These are phyloP conservation scores for Phylloporus sp. DNA, from an alignment of 768 basidiomycete genomes.

Conservation along the genomic window DNA sequence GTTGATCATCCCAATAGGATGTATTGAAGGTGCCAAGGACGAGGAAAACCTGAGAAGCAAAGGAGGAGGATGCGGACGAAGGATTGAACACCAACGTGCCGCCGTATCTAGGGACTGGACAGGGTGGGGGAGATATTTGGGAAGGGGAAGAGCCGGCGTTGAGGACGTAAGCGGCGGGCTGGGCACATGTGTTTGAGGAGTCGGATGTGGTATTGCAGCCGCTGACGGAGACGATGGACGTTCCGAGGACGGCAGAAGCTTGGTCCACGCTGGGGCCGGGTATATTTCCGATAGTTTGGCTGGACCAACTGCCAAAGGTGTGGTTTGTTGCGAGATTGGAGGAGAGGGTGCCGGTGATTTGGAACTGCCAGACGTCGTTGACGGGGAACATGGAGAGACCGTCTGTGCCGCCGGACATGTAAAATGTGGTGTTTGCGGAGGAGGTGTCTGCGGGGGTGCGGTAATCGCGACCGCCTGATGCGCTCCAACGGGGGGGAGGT, in stretches of 20 bases:
- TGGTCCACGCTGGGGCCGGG: slow-evolving; percentile 36
- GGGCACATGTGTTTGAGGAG: slow-evolving; percentile 49
- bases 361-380: slow-evolving; percentile 67
- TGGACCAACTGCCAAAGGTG: slow-evolving; percentile 57
- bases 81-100: slow-evolving; percentile 57
- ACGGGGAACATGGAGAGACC: slow-evolving; percentile 41
- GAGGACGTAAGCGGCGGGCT: slow-evolving; percentile 53
- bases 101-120: slow-evolving; percentile 62
- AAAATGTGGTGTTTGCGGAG: slow-evolving; percentile 65
- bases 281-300: slow-evolving; percentile 36
- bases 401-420: slow-evolving; percentile 66
- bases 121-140: slow-evolving; percentile 40
- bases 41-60: slow-evolving; percentile 61
- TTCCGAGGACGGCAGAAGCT: slow-evolving; percentile 53
- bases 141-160: slow-evolving; percentile 20
- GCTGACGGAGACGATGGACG: slow-evolving; percentile 50
- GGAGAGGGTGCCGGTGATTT: slow-evolving; percentile 65
- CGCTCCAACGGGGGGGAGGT: slow-evolving; percentile 64
- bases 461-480: slow-evolving; percentile 69
- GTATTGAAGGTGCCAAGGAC: slow-evolving; percentile 63
- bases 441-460: slow-evolving; percentile 30
- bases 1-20: slow-evolving; percentile 62
- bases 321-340: slow-evolving; percentile 51
- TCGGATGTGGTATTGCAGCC: slow-evolving; percentile 51
- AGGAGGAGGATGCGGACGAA: slow-evolving; percentile 42